Evolutionary conservation across 805 yeast genomes (phyloP).

Genomic region (Saccharomycopsis sp.): DNA sequence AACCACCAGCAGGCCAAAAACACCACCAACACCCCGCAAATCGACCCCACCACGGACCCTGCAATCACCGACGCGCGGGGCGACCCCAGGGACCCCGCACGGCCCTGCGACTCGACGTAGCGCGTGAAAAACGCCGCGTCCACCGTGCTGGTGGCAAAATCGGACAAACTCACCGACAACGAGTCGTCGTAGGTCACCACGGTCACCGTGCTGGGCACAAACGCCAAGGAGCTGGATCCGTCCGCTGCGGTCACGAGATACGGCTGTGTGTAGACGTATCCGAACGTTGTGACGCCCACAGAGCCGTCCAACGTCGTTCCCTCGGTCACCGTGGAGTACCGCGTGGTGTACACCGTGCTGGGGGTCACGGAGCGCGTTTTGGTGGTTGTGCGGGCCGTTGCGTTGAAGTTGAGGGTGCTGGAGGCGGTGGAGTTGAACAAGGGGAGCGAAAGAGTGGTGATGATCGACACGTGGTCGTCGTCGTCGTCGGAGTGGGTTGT

Average conservation of each 20-base stretch:
- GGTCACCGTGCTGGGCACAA: slow-evolving; percentile 18
- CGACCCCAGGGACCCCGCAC: not conserved
- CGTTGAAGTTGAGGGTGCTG: not conserved
- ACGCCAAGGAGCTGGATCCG: slow-evolving; percentile 7
- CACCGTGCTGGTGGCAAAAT: slow-evolving; percentile 17
- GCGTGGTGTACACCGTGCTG: slow-evolving; percentile 5
- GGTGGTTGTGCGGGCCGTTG: not conserved
- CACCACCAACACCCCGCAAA: slow-evolving; percentile 13
- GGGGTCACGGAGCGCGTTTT: not conserved
- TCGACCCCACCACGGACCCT: slow-evolving; percentile 16
- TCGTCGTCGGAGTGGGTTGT: not conserved
- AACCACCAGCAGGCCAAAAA: too few relatives aligned
- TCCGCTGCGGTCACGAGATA: slow-evolving; percentile 11
- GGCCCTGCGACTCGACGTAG: not conserved
- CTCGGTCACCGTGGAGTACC: slow-evolving; percentile 5
- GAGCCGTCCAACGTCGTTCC: not conserved
- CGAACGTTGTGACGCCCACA: slow-evolving; percentile 8
- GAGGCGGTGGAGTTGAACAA: not conserved
- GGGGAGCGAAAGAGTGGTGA: slow-evolving; percentile 17
- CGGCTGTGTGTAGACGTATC: slow-evolving; percentile 21
- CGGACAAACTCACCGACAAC: slow-evolving; percentile 10
- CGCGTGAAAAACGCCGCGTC: not conserved
- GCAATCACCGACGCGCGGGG: slow-evolving; percentile 8
- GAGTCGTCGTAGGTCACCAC: slow-evolving; percentile 14
- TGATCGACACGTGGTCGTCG: slow-evolving; percentile 9